Evolutionary conservation across 2,329 filamentous ascomycete species (phyloP).

Genomic region (Drechslerella dactyloides): DNA sequence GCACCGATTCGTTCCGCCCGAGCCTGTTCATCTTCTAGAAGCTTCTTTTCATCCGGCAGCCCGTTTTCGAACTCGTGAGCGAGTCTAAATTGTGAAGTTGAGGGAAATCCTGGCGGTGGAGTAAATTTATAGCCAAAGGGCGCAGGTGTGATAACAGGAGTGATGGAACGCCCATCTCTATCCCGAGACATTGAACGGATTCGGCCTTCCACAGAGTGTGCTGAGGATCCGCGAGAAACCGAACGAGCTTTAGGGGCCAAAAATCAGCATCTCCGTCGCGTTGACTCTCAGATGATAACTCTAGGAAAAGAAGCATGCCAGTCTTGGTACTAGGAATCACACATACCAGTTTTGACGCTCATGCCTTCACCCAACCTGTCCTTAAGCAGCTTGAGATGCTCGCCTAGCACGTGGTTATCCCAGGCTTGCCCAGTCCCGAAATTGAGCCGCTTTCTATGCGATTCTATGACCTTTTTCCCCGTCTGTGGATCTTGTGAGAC

Average conservation of each 20-base stretch:
- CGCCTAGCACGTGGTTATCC: conserved; percentile 52
- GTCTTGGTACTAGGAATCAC: too few species aligned
- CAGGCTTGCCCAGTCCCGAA: conserved; percentile 51
- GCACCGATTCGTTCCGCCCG: conserved; percentile 22
- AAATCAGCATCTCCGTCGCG: conserved; percentile 13
- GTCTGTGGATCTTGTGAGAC: conserved; percentile 53
- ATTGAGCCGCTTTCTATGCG: conserved; percentile 52
- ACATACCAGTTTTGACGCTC: conserved; percentile 35
- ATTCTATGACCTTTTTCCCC: conserved; percentile 22
- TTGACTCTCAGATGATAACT: background rate
- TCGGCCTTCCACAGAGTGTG: conserved; percentile 35
- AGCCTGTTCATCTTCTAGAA: conserved; percentile 27
- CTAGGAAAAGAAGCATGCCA: background rate
- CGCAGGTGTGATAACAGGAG: conserved; percentile 52
- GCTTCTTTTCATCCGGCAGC: conserved; percentile 20
- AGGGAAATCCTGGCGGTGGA: conserved; percentile 51
- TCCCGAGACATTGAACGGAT: conserved; percentile 50
- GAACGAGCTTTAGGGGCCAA: conserved; percentile 39
- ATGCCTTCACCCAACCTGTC: conserved; percentile 53
- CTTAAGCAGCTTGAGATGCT: conserved; percentile 51
- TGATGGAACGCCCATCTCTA: conserved; percentile 50
- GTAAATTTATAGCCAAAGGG: conserved; percentile 52
- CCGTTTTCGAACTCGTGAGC: conserved; percentile 27
- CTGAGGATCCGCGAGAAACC: conserved; percentile 50
- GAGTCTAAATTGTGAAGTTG: conserved; percentile 21